Evolutionary conservation across 371 early-diverging fungal genomes (phyloP).

Genomic region (Apophysomyces trapeziformis): DNA sequence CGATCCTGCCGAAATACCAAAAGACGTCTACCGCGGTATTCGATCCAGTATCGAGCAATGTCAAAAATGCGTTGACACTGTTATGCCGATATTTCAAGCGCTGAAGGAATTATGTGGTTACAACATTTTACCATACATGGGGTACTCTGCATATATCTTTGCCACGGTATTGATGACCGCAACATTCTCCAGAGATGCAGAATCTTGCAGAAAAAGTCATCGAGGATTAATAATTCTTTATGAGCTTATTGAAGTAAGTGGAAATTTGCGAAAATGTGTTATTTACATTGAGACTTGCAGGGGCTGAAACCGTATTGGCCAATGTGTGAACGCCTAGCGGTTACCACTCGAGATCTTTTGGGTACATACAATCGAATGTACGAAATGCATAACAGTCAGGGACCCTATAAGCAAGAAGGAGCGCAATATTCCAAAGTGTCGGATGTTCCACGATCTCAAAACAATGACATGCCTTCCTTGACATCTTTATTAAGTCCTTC

Average conservation of each 20-base stretch:
- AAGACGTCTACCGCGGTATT: constrained; percentile 28
- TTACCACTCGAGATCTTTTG: constrained; percentile 44
- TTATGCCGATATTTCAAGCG: constrained; percentile 36
- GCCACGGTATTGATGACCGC: constrained; percentile 54
- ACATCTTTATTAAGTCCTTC: neutral
- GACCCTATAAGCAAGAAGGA: neutral
- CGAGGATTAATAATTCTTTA: constrained; percentile 32
- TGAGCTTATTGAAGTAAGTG: neutral
- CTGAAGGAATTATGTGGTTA: constrained; percentile 43
- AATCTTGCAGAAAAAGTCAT: constrained; percentile 37
- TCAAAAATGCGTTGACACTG: constrained; percentile 37
- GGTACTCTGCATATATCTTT: constrained; percentile 52
- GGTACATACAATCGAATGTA: constrained; percentile 43
- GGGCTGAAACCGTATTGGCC: constrained; percentile 43
- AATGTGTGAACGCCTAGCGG: constrained; percentile 44
- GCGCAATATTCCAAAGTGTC: neutral
- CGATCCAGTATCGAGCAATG: constrained; percentile 35
- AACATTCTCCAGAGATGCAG: constrained; percentile 40
- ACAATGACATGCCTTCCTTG: neutral
- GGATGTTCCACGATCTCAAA: constrained; percentile 1
- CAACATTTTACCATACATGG: constrained; percentile 41
- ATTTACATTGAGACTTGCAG: neutral
- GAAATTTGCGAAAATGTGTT: neutral
- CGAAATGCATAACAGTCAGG: constrained; percentile 14
- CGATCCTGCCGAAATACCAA: constrained; percentile 21